Conservation (phyloP, 2,329 filamentous ascomycete genomes). For the Teratosphaeriaceae sp. region DNA sequence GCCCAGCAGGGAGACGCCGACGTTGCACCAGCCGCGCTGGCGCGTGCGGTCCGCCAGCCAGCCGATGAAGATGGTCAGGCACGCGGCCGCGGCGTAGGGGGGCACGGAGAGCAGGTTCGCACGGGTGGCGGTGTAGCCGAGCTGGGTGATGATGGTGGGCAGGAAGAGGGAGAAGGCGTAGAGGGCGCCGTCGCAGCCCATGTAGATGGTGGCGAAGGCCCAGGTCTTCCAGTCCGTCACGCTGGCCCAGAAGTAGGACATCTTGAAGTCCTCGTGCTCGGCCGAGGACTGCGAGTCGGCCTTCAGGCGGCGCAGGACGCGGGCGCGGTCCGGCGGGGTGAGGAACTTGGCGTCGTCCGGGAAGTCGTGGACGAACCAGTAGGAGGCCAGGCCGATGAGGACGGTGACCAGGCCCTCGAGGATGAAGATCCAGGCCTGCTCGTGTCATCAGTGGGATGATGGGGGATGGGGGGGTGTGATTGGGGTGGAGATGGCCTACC, state of each 20-base stretch:
- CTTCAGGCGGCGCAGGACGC: conserved; percentile 65
- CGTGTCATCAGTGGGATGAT: conserved; percentile 11
- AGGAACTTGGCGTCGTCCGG: conserved; percentile 64
- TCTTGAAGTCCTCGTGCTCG: conserved; percentile 67
- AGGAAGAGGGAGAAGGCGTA: conserved; percentile 74
- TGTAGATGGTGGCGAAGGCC: conserved; percentile 67
- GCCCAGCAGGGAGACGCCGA: conserved; percentile 62
- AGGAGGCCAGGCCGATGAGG: conserved; percentile 59
- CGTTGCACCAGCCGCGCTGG: conserved; percentile 73
- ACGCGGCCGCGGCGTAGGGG: conserved; percentile 64
- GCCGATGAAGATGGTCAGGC: conserved; percentile 63
- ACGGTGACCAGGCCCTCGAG: conserved; percentile 40
- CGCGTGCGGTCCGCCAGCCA: conserved; percentile 69
- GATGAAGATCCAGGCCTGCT: conserved; percentile 25
- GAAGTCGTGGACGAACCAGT: conserved; percentile 79
- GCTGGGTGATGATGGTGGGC: conserved; percentile 65
- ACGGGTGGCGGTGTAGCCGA: conserved; percentile 52
- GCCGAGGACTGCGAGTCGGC: conserved; percentile 69
- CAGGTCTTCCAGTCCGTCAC: conserved; percentile 83
- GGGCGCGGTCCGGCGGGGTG: conserved; percentile 58
- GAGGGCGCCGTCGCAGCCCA: conserved; percentile 65
- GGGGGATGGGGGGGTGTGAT: conserved; percentile 31
- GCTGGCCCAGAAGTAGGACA: conserved; percentile 63
- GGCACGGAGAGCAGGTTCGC: conserved; percentile 70
- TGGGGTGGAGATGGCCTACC: conserved; percentile 40